Conservation (phyloP, 2,329 filamentous ascomycete species). For the Thielaviopsis ethacetica region DNA sequence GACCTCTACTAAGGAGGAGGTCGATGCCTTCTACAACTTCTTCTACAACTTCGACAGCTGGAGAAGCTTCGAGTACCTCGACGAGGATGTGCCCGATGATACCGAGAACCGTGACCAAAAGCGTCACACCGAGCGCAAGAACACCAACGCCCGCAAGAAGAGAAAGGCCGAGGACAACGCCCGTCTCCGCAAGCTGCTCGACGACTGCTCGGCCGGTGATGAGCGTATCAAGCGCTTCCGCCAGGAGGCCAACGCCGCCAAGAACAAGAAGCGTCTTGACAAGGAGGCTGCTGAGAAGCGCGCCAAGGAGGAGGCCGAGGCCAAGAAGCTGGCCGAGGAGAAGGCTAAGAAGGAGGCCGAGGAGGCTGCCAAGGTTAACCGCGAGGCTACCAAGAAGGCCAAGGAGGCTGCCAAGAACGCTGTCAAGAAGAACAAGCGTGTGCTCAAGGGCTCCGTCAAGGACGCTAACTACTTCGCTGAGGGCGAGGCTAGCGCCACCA, state of each 20-base stretch:
- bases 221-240: constrained; percentile 97
- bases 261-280: constrained; percentile 88
- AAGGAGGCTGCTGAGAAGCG: constrained; percentile 85
- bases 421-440: constrained; percentile 99
- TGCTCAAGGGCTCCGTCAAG: constrained; percentile 85
- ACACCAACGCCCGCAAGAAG: constrained; percentile 94
- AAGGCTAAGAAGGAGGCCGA: constrained; percentile 69
- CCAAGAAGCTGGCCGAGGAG: constrained; percentile 71
- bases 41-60: constrained; percentile 99
- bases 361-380: constrained; percentile 67
- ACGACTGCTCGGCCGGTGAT: constrained; percentile 68
- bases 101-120: constrained; percentile 99
- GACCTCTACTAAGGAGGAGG: constrained; percentile 71
- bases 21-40: constrained; percentile 97
- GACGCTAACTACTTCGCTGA: constrained; percentile 90
- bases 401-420: constrained; percentile 99
- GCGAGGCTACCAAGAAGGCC: constrained; percentile 78
- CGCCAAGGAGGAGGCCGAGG: constrained; percentile 67
- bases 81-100: constrained; percentile 97
- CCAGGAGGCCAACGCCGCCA: constrained; percentile 76
- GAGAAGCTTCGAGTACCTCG: constrained; percentile 93
- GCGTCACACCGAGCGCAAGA: constrained; percentile 96
- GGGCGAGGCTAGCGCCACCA: constrained; percentile 53
- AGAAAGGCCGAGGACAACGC: constrained; percentile 97
- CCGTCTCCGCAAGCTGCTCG: constrained; percentile 76